These are phyloP conservation scores for Yamadazyma olivae DNA, from an alignment of 805 yeast genomes.

Conservation along the genomic window DNA sequence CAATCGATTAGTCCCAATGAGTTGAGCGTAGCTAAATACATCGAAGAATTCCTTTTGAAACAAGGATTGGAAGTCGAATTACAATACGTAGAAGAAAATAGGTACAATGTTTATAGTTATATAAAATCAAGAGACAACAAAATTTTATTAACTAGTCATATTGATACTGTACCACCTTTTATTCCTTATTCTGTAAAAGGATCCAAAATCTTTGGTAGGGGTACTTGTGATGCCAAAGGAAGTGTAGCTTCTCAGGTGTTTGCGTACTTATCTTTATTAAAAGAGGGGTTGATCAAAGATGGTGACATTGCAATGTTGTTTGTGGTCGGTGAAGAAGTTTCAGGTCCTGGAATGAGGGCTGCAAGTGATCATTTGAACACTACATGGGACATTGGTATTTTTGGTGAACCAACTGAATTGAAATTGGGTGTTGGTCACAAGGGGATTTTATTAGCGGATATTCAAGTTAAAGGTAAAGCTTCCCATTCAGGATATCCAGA, in stretches of 20 bases:
- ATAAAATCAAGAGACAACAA: conserved; percentile 45
- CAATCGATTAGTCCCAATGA: conserved; percentile 25
- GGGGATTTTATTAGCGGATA: conserved; percentile 45
- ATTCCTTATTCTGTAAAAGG: conserved; percentile 49
- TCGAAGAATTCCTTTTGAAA: conserved; percentile 34
- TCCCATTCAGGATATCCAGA: conserved; percentile 72
- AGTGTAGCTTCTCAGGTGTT: conserved; percentile 62
- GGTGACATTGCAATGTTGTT: conserved; percentile 59
- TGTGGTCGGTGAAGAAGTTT: conserved; percentile 72
- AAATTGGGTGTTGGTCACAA: conserved; percentile 71
- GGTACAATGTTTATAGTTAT: conserved; percentile 59
- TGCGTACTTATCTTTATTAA: conserved; percentile 48
- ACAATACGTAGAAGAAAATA: conserved; percentile 26
- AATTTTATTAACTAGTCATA: conserved; percentile 59
- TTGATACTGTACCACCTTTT: conserved; percentile 72
- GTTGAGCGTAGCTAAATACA: conserved; percentile 32
- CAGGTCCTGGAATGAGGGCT: conserved; percentile 58
- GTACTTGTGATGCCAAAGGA: conserved; percentile 69
- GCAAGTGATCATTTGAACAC: conserved; percentile 41
- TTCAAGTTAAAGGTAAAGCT: conserved; percentile 53
- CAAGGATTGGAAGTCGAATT: conserved; percentile 54
- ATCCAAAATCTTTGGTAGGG: conserved; percentile 58
- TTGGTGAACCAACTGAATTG: conserved; percentile 75
- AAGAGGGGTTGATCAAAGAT: conserved; percentile 33
- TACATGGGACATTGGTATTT: conserved; percentile 58